Evolutionary conservation across 1,284 basidiomycete species (phyloP).

Genomic region (Calocybe gambosa): DNA sequence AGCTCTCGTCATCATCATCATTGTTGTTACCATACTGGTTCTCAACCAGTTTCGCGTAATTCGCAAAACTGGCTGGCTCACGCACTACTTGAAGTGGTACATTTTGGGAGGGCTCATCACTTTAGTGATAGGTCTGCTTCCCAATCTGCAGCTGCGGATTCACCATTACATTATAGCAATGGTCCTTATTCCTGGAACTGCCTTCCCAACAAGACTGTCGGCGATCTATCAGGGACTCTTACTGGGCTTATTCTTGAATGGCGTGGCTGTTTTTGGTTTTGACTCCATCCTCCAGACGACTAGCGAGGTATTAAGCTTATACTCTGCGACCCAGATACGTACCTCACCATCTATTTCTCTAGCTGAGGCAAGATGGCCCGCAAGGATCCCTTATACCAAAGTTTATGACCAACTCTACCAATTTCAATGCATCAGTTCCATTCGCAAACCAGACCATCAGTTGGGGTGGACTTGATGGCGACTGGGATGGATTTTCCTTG

Average conservation of each 20-base stretch:
- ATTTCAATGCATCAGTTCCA: slow-evolving; percentile 49
- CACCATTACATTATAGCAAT: slow-evolving; percentile 79
- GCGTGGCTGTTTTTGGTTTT: slow-evolving; percentile 72
- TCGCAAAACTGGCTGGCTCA: slow-evolving; percentile 77
- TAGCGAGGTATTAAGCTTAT: slow-evolving; percentile 43
- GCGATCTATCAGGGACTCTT: slow-evolving; percentile 78
- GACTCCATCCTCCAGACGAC: slow-evolving; percentile 77
- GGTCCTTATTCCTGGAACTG: slow-evolving; percentile 71
- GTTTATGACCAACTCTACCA: slow-evolving; percentile 70
- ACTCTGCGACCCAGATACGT: background rate
- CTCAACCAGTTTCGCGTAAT: slow-evolving; percentile 81
- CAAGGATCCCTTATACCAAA: slow-evolving; percentile 63
- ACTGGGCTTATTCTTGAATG: slow-evolving; percentile 78
- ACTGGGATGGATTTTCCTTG: slow-evolving; percentile 76
- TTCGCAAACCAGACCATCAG: slow-evolving; percentile 51
- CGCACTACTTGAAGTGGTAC: slow-evolving; percentile 70
- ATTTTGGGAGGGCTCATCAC: slow-evolving; percentile 59
- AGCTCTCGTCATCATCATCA: slow-evolving; percentile 64
- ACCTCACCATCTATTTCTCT: slow-evolving; percentile 8
- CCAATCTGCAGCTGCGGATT: slow-evolving; percentile 58
- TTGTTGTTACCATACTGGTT: slow-evolving; percentile 54
- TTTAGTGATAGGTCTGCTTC: slow-evolving; percentile 65
- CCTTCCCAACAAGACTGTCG: slow-evolving; percentile 75
- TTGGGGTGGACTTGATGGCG: slow-evolving; percentile 56
- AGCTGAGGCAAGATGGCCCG: slow-evolving; percentile 72